Evolutionary conservation across 208 protist genomes (phyloP), one percentile per base, ranked within the genome.

Genomic region (Crithidia bombi): DNA sequence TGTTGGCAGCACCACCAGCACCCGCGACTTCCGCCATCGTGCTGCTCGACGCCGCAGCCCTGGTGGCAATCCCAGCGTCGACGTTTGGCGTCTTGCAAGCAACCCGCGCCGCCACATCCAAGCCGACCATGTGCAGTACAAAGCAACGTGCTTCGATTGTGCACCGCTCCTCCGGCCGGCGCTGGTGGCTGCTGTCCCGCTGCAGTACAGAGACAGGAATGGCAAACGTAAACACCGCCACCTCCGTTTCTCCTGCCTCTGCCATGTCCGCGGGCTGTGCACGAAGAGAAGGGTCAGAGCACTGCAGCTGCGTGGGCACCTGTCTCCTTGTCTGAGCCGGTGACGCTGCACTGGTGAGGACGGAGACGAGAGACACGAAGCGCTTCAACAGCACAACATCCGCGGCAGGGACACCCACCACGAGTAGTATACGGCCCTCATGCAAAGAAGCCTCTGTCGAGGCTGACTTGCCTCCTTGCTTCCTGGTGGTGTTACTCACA

Each of bases 341-440:
- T 43, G 26, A 46, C 9, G 47, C 3, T 39, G 54, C 15, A 36
- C 2, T 21, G 30, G 4, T 56, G 15, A 3, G 5, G 14, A 30
- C 3, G 4, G 65, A 10, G 9, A 49, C 26, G 2, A 75, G 23
- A 0, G 75, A 57, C 25, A 81, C 58, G 55, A 68, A 72, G 35
- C 75, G 57, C 51, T 72, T 81, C 23, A 89, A 35, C 50, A 83
- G 68, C 15, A 85, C 61, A 5, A 49, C 15, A 64, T 89, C 83
- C 0, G 51, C 55, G 38, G 12, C 52, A 17, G 43, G 44, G 28
- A 76, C 62, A 2, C 83, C 83, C 1, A 85, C 79, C n/a, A 88
- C 43, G 17, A 85, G 51, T 21, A 78, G 57, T 54, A 75, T 51
- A 6, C 66, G 66, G 4, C 50, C 35, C 17, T 59, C 36, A 3